phyloP scores from a whole-genome alignment of 2,329 filamentous ascomycete genomes.

The Aspergillus ochraceus region DNA sequence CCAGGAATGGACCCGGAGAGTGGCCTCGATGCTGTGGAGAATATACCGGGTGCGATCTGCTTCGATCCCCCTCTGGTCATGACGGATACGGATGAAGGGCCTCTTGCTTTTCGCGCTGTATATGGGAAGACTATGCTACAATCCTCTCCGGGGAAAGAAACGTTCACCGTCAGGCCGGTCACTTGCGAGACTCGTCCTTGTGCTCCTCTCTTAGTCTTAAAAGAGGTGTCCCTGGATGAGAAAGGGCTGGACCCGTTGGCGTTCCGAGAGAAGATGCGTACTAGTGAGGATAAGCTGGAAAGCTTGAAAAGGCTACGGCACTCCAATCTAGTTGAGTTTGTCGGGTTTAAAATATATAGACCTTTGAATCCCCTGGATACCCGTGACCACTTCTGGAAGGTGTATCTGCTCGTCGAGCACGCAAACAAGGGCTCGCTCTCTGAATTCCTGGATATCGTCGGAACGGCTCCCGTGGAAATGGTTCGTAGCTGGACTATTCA shows the following conservation, averaged over 20 bases:
- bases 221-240: slow-evolving; percentile 64
- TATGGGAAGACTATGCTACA: slow-evolving; percentile 67
- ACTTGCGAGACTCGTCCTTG: slow-evolving; percentile 56
- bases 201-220: slow-evolving; percentile 68
- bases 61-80: slow-evolving; percentile 52
- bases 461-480: slow-evolving; percentile 69
- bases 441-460: slow-evolving; percentile 78
- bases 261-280: slow-evolving; percentile 74
- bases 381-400: slow-evolving; percentile 60
- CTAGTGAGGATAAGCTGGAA: slow-evolving; percentile 74
- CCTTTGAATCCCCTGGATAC: slow-evolving; percentile 41
- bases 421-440: slow-evolving; percentile 80
- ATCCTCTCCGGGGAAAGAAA: slow-evolving; percentile 64
- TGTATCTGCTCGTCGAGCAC: slow-evolving; percentile 73
- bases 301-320: slow-evolving; percentile 73
- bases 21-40: slow-evolving; percentile 30
- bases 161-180: slow-evolving; percentile 69
- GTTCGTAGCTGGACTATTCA: slow-evolving; percentile 90
- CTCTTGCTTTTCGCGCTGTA: slow-evolving; percentile 69
- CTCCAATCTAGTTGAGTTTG: slow-evolving; percentile 72
- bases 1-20: slow-evolving; percentile 31
- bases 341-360: slow-evolving; percentile 78
- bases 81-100: slow-evolving; percentile 63
- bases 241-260: slow-evolving; percentile 59
- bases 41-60: slow-evolving; percentile 37